phyloP scores from a whole-genome alignment of 2,329 filamentous ascomycete genomes.

The Trichoderma asperellum region DNA sequence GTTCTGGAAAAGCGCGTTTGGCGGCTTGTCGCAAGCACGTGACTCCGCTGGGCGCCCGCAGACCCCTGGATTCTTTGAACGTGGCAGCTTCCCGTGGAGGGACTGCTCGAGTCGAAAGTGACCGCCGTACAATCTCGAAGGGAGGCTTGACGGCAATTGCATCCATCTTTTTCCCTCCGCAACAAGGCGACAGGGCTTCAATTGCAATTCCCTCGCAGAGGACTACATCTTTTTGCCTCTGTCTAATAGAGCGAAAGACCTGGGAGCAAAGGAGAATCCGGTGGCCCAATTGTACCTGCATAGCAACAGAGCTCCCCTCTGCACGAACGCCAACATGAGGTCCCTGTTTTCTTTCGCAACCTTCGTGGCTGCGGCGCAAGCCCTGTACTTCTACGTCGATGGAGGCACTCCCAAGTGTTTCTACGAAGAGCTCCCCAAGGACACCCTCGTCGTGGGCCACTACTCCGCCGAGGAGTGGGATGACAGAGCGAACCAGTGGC shows the following conservation, averaged over 20 bases:
- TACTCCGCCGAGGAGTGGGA: slow-evolving; percentile 87
- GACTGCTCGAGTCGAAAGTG: background rate
- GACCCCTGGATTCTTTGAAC: slow-evolving; percentile 51
- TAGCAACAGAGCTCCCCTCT: background rate
- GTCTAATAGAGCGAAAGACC: background rate
- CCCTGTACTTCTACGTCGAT: slow-evolving; percentile 95
- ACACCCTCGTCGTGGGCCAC: slow-evolving; percentile 92
- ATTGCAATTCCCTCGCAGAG: background rate
- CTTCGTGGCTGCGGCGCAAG: slow-evolving; percentile 69
- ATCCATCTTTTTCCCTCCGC: background rate
- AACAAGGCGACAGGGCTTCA: background rate
- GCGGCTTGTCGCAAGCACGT: slow-evolving; percentile 38
- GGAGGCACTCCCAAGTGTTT: slow-evolving; percentile 88
- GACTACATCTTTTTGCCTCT: background rate
- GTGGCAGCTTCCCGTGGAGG: slow-evolving; percentile 53
- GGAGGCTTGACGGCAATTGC: slow-evolving; percentile 16
- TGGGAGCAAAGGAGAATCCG: background rate
- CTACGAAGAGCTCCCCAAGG: slow-evolving; percentile 96
- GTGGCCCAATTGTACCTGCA: background rate
- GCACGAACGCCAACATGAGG: slow-evolving; percentile 52
- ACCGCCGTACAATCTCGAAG: background rate
- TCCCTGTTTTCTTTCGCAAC: slow-evolving; percentile 67
- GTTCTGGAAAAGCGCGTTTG: slow-evolving; percentile 19
- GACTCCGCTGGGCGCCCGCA: slow-evolving; percentile 34
- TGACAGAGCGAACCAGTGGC: slow-evolving; percentile 68